Base-by-base conservation (phyloP, 805 yeast genomes). In the Kluyveromyces nonfermentans region DNA sequence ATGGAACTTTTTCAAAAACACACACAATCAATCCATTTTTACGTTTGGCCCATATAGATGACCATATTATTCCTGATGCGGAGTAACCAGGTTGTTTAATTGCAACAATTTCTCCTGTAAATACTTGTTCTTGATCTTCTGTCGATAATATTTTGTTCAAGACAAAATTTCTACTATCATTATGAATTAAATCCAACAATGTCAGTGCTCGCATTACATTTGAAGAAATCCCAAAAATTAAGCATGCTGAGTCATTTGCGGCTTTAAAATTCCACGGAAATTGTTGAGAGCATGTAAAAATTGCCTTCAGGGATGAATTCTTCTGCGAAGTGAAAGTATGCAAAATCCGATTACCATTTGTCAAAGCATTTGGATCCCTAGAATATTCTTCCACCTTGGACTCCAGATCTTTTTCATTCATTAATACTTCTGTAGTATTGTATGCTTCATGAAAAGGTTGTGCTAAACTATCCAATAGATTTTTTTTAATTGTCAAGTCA, bases 31-130 rank as follows among this genome's bases (percentile, higher is more conserved):
- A 63, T 36, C 76, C 76, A 3, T 80, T 81, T 51, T 80, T 78
- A 46, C 78, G 69, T 54, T 88, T 88, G 0, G 93, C 95, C 96
- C 96, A 90, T 44, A 89, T 63, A 0, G 95, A 84, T 9, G 95
- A 88, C 84, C 95, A 81, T 1, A 89, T 84, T 46, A 75, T 67
- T 22, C 73, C 73, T 2, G 54, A 45, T 19, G 41, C 45, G 9
- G 48, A 43, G 39, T 73, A 73, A 15, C 84, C 83, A 12, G 81
- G 78, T 51, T 86, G 73, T 34, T 75, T 69, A 38, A 88, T 82
- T 8, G 94, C 95, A 10, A 87, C 78, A 39, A 88, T 78, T 54
- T 85, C 93, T 46, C 96, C 97, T 1, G 88, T 75, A 56, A 84
- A 84, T 0, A 82, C 75, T 41, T 80, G 72, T 46, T 75, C 75